Percentiles rank a stretch among this genome's conserved stretches.
Evolutionary conservation across 331 rosid species (phyloP).

Genomic region (Malus hybrid): DNA sequence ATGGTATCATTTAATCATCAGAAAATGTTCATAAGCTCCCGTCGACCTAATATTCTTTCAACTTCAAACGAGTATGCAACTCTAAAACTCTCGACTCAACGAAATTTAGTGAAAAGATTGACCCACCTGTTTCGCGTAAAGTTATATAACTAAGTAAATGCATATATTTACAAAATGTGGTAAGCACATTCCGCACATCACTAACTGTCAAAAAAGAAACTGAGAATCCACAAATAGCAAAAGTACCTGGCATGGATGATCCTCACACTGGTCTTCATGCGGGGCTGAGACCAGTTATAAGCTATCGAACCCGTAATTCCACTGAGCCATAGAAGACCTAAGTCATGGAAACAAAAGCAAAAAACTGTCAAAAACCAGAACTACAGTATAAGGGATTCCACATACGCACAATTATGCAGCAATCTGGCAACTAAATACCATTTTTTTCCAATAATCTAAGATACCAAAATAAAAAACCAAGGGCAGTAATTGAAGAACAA

Average conservation of each 20-base stretch:
- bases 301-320: constrained; percentile 88
- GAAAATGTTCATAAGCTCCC: not conserved
- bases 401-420: not conserved
- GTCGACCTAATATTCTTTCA: not conserved
- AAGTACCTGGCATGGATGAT: constrained; percentile 88
- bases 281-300: constrained; percentile 94
- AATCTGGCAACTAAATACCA: not conserved
- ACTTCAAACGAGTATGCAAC: not conserved
- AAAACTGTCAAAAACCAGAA: not conserved
- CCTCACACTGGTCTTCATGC: constrained; percentile 92
- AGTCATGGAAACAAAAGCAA: not conserved
- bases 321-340: constrained; percentile 84
- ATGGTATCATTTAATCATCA: not conserved
- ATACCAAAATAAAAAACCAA: not conserved
- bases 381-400: not conserved
- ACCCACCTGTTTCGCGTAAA: not conserved
- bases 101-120: not conserved
- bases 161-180: not conserved
- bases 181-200: not conserved
- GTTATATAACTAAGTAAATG: not conserved
- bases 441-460: not conserved
- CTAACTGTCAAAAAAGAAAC: not conserved
- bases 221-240: not conserved
- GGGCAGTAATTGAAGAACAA: not conserved
- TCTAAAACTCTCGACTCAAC: not conserved